Evolutionary conservation across 192 early-diverging fungal species (phyloP).

Genomic region (Entrophospora sp.): DNA sequence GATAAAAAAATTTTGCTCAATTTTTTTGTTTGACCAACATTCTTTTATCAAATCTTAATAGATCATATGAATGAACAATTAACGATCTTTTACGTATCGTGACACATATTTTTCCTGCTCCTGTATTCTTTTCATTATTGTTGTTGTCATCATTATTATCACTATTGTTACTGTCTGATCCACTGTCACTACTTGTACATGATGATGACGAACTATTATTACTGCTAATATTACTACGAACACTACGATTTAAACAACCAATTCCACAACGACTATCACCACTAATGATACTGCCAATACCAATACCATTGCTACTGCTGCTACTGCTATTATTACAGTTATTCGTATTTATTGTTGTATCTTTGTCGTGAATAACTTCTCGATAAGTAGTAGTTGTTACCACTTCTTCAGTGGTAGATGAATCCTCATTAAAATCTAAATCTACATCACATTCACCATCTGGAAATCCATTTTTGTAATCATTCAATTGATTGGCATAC

Average conservation of each 20-base stretch:
- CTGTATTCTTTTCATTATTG: neutral
- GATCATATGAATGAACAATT: conserved; percentile 19
- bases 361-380: neutral
- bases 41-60: conserved; percentile 6
- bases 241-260: neutral
- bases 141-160: neutral
- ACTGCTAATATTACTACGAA: too few relatives aligned
- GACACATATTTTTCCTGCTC: neutral
- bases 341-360: too few relatives aligned
- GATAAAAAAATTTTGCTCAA: too few relatives aligned
- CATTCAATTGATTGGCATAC: conserved; percentile 20
- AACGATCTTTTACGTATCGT: neutral
- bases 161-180: neutral
- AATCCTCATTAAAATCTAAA: conserved; percentile 9
- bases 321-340: too few relatives aligned
- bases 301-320: neutral
- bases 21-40: conserved; percentile 8
- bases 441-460: conserved; percentile 13
- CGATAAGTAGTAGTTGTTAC: neutral
- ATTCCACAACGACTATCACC: too few relatives aligned
- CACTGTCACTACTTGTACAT: neutral
- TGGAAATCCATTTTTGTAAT: conserved; percentile 14
- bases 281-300: neutral
- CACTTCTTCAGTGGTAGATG: neutral
- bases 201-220: too few relatives aligned